Conservation (phyloP, 257 asterid species). For the Petunia axillaris region DNA sequence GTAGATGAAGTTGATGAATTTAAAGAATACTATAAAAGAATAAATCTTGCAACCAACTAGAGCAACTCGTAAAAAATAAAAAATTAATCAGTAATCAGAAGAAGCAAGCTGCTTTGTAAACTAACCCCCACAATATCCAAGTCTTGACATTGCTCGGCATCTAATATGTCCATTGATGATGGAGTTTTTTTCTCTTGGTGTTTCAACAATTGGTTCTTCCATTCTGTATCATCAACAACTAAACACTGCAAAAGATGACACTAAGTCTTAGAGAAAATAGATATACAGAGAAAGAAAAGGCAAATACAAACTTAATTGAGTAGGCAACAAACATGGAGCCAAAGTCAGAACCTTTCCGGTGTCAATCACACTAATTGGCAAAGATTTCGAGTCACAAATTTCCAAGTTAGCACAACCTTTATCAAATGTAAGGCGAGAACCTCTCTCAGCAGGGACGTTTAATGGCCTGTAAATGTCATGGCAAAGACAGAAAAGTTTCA, state of each 20-base stretch:
- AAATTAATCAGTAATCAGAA: conserved; percentile 17
- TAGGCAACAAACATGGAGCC: conserved; percentile 25
- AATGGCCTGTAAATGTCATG: conserved; percentile 51
- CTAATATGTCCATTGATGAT: conserved; percentile 50
- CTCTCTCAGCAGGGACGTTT: conserved; percentile 47
- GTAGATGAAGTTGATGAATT: background rate
- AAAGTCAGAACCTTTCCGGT: conserved; percentile 48
- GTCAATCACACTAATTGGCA: conserved; percentile 71
- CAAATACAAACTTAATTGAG: background rate
- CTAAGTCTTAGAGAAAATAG: background rate
- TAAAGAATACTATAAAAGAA: background rate
- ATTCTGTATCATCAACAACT: conserved; percentile 42
- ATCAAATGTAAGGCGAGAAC: conserved; percentile 47
- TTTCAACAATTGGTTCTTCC: conserved; percentile 48
- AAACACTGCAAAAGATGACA: conserved; percentile 50
- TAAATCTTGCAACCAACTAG: background rate
- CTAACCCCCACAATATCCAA: conserved; percentile 69
- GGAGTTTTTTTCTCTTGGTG: conserved; percentile 47
- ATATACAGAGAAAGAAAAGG: background rate
- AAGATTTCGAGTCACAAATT: conserved; percentile 45
- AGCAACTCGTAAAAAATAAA: background rate
- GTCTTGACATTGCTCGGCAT: conserved; percentile 38
- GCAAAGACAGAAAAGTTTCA: background rate
- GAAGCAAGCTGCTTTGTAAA: conserved; percentile 24
- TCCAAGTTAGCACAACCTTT: conserved; percentile 38